Evolutionary conservation across 2,329 filamentous ascomycete genomes (phyloP).

Genomic region (Fusarium sacchari): DNA sequence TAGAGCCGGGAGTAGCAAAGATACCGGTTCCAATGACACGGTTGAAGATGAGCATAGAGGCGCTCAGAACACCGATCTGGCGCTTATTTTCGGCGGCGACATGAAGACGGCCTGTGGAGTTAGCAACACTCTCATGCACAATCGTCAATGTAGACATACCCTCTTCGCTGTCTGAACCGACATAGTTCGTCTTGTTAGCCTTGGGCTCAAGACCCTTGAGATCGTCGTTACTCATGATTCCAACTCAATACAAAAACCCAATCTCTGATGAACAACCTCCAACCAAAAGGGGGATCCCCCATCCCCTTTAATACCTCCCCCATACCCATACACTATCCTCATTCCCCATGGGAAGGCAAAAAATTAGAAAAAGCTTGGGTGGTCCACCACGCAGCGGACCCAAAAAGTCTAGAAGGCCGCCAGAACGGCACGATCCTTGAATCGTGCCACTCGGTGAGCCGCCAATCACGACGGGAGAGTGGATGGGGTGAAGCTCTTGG

Average conservation of each 20-base stretch:
- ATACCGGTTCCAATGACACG: constrained; percentile 75
- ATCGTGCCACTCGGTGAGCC: constrained; percentile 35
- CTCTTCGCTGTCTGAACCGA: constrained; percentile 37
- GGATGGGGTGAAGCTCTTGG: neutral
- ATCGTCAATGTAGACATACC: constrained; percentile 9
- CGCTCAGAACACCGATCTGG: constrained; percentile 65
- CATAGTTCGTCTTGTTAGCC: constrained; percentile 25
- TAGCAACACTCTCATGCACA: neutral
- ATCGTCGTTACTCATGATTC: constrained; percentile 37
- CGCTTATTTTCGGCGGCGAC: constrained; percentile 59
- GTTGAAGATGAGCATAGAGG: constrained; percentile 70
- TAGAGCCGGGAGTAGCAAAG: constrained; percentile 70
- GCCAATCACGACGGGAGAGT: neutral
- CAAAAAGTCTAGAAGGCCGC: constrained; percentile 38
- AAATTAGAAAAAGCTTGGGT: constrained; percentile 12
- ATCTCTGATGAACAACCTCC: neutral
- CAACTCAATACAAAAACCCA: neutral
- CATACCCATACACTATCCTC: neutral
- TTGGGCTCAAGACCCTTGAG: constrained; percentile 26
- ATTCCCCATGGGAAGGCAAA: constrained; percentile 24
- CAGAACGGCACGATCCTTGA: constrained; percentile 36
- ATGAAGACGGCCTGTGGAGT: constrained; percentile 46
- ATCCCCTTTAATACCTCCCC: constrained; percentile 29
- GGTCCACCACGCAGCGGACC: constrained; percentile 17
- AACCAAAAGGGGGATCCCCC: neutral